Evolutionary conservation across 2,329 filamentous ascomycete species (phyloP), one percentile per base, ranked within the genome.

Genomic region (Colletotrichum lentis): DNA sequence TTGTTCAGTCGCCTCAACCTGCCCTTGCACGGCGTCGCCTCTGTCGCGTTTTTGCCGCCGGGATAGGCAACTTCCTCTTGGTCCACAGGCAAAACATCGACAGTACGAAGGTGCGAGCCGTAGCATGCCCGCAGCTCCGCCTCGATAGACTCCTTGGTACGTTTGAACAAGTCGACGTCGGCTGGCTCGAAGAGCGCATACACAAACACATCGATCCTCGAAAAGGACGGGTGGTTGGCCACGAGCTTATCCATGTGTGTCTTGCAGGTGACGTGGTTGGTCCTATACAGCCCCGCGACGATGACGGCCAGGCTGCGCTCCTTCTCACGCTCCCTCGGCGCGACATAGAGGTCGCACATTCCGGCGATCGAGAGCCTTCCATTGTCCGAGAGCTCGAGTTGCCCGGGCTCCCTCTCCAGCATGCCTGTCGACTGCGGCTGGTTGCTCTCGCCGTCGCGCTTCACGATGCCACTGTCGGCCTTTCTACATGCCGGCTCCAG

Each of bases 171-270:
- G 11, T 61, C 44, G 2, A 24, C 2, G 43, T 71, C 68, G 10
- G 61, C 58, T 4, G 22, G 60, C 41, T 69, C 70, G 46, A 35
- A 64, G 4, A 70, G 58, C 20, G 70, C 46, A 50, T 64, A 57
- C 37, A 69, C 70, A 3, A 71, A 71, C 2, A 71, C 70, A 16
- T 71, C 70, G 16, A 71, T 62, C 6, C 54, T 35, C 24, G 62
- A 11, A 11, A 71, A 71, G 11, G 62, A 24, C 14, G 64, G 52
- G 31, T 67, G 52, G 8, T 27, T 43, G 2, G 44, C 37, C 35
- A 71, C 22, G 10, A 65, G 62, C 4, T 63, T 18, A 18, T 50
- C 27, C 69, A 71, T 63, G 43, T 69, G 70, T 31, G 60, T 52
- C 16, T 69, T 50, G 31, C 66, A 69, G 4, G 44, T 62, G 1